Percentiles rank a stretch among this genome's conserved stretches.
These are phyloP conservation scores for Zea luxurians DNA, from an alignment of 176 grass and related monocot genomes.

Conservation along the genomic window DNA sequence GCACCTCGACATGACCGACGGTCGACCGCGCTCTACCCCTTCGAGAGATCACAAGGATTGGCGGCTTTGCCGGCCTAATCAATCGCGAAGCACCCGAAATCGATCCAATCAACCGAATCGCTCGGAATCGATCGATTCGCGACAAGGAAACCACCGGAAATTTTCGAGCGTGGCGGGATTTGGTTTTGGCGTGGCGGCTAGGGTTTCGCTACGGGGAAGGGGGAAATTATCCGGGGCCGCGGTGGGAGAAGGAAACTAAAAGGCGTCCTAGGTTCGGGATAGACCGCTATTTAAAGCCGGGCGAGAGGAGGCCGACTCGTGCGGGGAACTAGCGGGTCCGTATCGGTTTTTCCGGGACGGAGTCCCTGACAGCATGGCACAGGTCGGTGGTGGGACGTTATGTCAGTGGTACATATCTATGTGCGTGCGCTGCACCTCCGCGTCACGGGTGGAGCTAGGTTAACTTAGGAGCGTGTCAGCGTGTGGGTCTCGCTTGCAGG, in stretches of 20 bases:
- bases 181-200: conserved; percentile 57
- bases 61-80: too few relatives aligned
- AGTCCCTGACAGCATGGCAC: background rate
- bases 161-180: conserved; percentile 36
- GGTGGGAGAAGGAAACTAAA: background rate
- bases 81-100: background rate
- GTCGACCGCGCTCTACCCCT: conserved; percentile 22
- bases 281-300: conserved; percentile 36
- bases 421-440: background rate
- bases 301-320: conserved; percentile 32
- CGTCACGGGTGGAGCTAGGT: background rate
- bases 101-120: background rate
- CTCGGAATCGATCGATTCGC: conserved; percentile 19
- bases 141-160: background rate
- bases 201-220: conserved; percentile 37
- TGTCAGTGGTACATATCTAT: background rate
- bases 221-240: background rate
- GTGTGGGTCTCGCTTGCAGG: conserved; percentile 6
- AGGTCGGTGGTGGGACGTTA: fast-evolving
- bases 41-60: background rate
- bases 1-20: conserved; percentile 60
- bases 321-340: conserved; percentile 32
- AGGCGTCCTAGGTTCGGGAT: background rate
- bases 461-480: background rate
- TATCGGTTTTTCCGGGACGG: background rate